phyloP scores from a whole-genome alignment of 208 protist genomes.

The Spongospora subterranea region DNA sequence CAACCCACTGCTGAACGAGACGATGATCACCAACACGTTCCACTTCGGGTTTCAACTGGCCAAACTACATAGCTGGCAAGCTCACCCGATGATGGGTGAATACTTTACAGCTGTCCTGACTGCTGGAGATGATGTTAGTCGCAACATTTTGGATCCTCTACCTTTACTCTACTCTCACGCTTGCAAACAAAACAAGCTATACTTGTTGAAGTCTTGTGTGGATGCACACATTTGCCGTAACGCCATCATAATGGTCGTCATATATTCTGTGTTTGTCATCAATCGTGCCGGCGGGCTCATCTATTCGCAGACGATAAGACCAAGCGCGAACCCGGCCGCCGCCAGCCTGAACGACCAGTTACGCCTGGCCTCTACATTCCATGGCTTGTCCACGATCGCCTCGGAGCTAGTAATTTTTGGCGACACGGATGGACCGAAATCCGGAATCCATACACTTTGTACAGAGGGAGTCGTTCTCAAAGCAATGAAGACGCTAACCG shows the following conservation, averaged over 20 bases:
- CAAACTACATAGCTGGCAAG: too few species aligned
- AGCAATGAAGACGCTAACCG: constrained; percentile 7
- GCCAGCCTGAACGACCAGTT: constrained; percentile 28
- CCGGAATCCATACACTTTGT: not conserved
- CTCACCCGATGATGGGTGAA: too few species aligned
- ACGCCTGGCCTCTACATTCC: constrained; percentile 39
- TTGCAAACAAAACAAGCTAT: too few species aligned
- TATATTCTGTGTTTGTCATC: constrained; percentile 56
- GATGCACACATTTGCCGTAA: too few species aligned
- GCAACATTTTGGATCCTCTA: too few species aligned
- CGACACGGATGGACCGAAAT: not conserved
- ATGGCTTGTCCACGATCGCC: constrained; percentile 48
- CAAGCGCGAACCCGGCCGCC: constrained; percentile 25
- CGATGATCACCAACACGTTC: too few species aligned
- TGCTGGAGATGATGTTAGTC: too few species aligned
- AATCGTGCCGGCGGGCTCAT: constrained; percentile 51
- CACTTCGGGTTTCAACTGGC: too few species aligned
- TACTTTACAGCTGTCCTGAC: too few species aligned
- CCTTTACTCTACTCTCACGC: too few species aligned
- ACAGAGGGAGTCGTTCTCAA: not conserved
- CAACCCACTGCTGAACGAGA: too few species aligned
- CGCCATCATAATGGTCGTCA: constrained; percentile 35
- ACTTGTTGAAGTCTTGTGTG: too few species aligned
- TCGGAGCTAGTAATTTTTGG: constrained; percentile 5
- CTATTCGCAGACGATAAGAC: constrained; percentile 44